phyloP scores from a whole-genome alignment of 2,329 filamentous ascomycete species.

The Pseudocercospora fuligena region DNA sequence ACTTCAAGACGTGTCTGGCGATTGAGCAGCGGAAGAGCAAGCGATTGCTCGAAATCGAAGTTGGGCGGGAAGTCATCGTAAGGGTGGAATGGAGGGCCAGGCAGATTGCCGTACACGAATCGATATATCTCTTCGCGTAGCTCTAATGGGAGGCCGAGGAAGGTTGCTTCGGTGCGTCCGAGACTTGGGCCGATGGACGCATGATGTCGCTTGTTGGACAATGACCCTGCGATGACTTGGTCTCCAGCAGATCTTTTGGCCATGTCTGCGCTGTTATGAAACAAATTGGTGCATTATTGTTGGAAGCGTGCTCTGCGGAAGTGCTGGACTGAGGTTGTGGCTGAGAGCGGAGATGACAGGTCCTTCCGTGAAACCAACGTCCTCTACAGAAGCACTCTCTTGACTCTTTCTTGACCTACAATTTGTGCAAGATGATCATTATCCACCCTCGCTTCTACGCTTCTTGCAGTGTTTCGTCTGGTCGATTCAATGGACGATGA shows the following conservation, averaged over 20 bases:
- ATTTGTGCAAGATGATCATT: background rate
- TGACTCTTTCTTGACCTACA: background rate
- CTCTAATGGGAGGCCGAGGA: background rate
- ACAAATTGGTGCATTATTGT: background rate
- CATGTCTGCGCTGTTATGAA: background rate
- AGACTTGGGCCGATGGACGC: too few species aligned
- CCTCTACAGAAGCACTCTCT: background rate
- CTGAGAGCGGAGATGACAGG: background rate
- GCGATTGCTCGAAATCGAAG: background rate
- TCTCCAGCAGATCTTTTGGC: background rate
- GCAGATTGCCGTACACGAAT: background rate
- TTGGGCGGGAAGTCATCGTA: background rate
- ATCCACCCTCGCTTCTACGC: too few species aligned
- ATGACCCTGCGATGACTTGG: background rate
- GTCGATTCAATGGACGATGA: too few species aligned
- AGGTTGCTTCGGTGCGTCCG: background rate
- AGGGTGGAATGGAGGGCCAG: background rate
- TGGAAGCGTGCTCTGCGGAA: background rate
- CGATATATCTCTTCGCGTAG: constrained; percentile 2
- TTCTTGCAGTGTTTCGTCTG: too few species aligned
- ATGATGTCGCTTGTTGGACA: too few species aligned
- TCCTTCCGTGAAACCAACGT: background rate
- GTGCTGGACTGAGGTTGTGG: background rate
- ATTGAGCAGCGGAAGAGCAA: background rate
- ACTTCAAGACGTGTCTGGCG: background rate